Evolutionary conservation across 495 filamentous ascomycete genomes (phyloP), one percentile per base, ranked within the genome.

Genomic region (Neurospora sublineolata): DNA sequence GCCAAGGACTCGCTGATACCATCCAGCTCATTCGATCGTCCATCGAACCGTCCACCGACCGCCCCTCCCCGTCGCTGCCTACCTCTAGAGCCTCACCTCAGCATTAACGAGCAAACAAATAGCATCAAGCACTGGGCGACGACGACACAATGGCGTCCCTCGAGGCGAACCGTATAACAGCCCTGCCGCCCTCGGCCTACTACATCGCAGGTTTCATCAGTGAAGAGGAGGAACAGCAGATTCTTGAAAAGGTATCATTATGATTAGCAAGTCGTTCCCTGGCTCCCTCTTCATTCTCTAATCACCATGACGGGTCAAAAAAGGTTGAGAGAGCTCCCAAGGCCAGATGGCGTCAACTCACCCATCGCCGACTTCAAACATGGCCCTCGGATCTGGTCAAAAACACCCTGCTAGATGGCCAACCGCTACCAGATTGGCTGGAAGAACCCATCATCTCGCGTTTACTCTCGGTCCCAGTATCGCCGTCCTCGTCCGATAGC

Each of bases 121-220:
- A 42, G 18, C 27, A 58, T 30, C 60, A 40, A 27, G 3, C 36
- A 33, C 4, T 46, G 39, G 42, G 12, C 18, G 33, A 27, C 36
- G 12, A 64, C 52, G 52, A 9, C 3, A 64, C 30, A 33, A 60
- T 75, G 72, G 68, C 69, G 69, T 40, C 70, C 69, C 83, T 89
- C 37, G 79, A 89, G 72, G 77, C 83, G 20, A 83, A 79, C 70
- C 85, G 83, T 75, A 89, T 95, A 69, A 73, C 82, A 2, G 75
- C 76, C 18, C 83, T 94, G 16, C 92, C 92, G 2, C 78, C 86
- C 1, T 83, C 87, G 60, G 89, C 91, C 72, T 97, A 91, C 82
- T 98, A 97, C 81, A 92, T 98, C 67, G 84, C 94, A 3, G 86
- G 94, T 77, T 97, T 99, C 82, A 91, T 99, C 74, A 87, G 87